Evolutionary conservation across 345 rosid species (phyloP), one percentile per base, ranked within the genome.

Genomic region (Nephelium lappaceum): DNA sequence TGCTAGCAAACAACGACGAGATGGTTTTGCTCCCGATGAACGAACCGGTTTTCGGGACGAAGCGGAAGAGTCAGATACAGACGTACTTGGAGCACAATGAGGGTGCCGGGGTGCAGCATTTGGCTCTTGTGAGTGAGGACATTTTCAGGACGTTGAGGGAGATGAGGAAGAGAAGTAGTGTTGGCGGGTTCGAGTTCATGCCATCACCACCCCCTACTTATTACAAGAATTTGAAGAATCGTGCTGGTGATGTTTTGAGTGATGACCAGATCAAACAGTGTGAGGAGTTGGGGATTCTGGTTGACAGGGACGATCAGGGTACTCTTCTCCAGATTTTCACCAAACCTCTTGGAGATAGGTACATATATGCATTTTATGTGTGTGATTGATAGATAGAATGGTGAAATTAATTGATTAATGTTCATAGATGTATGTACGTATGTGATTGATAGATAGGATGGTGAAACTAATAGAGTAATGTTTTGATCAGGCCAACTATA

Each of bases 181-280:
- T 93, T 1, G 98, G 98, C 14, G 98, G 98, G 0, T 95, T 95
- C 55, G 98, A 95, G 69, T 95, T 93, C 82, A 95, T 95, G 98
- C 98, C 98, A 6, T 85, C 94, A 8, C 98, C 98, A 65, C 98
- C 98, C 4, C 94, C 94, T 10, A 93, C 94, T 27, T 95, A 95
- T 31, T 93, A 92, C 68, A 74, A 80, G 83, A 95, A 95, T 55
- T 67, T 95, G 80, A 95, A 92, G 89, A 85, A 82, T 27, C 84
- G 97, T 9, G 94, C 85, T 0, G 97, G 92, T 3, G 98, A 93
- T 77, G 91, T 92, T 53, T 81, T 95, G 81, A 88, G 83, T 2
- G 95, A 92, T 0, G 93, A 95, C 57, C 92, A 92, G 93, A 93
- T 95, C 36, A 87, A 89, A 76, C 92, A 95, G 79, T 95, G 98